These are phyloP conservation scores for Bacterosira constricta DNA, from an alignment of 108 stramenopile species.

Conservation along the genomic window DNA sequence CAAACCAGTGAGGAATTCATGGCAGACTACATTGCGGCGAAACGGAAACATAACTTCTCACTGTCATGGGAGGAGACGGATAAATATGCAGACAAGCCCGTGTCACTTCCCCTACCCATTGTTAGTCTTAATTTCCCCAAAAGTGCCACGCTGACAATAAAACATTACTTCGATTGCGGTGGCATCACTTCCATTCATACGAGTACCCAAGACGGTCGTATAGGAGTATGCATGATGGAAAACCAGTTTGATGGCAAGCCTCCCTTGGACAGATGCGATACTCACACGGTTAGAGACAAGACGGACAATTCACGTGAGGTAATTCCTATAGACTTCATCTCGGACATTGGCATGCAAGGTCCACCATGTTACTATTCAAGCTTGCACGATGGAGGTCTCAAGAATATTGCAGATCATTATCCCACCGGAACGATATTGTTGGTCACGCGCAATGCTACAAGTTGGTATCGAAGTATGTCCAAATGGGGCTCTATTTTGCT, in stretches of 20 bases:
- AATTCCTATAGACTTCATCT: not conserved
- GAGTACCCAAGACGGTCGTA: slow-evolving; percentile 29
- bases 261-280: not conserved
- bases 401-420: slow-evolving; percentile 26
- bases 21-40: slow-evolving; percentile 33
- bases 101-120: slow-evolving; percentile 38
- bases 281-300: not conserved
- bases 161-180: slow-evolving; percentile 36
- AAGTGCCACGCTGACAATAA: slow-evolving; percentile 45
- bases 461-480: slow-evolving; percentile 10
- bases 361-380: slow-evolving; percentile 31
- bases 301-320: not conserved
- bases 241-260: slow-evolving; percentile 29
- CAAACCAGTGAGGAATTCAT: slow-evolving; percentile 44
- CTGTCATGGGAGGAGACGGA: slow-evolving; percentile 38
- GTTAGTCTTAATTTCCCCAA: slow-evolving; percentile 49
- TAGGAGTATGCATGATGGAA: slow-evolving; percentile 51
- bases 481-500: slow-evolving; percentile 27
- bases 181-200: slow-evolving; percentile 43
- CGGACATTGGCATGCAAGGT: slow-evolving; percentile 32
- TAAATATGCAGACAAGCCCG: slow-evolving; percentile 11
- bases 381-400: slow-evolving; percentile 35
- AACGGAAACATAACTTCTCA: slow-evolving; percentile 12
- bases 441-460: slow-evolving; percentile 4
- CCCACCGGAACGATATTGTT: slow-evolving; percentile 35